Base-by-base conservation (phyloP, 495 filamentous ascomycete genomes). In the Podospora conica region DNA sequence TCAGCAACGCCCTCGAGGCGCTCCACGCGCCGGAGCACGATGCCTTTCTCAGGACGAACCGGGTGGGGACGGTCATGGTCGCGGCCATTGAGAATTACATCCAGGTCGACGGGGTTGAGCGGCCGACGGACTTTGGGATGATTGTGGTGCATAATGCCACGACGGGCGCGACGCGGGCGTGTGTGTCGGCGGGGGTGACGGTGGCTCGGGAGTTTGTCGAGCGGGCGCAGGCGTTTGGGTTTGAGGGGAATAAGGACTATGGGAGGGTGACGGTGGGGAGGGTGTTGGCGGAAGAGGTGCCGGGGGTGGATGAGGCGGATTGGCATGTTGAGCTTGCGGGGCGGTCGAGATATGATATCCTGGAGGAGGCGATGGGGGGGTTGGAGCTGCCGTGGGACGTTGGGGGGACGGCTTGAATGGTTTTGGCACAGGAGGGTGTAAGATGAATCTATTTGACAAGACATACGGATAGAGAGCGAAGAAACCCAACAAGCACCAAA, bases 41-140 rank as follows among this genome's bases (percentile, higher is more conserved):
- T n/a, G 4, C 23, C 2, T 9, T 33, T 23, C 53, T 66, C 7
- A 53, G 22, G n/a, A 27, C 31, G 12, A 31, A 56, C 10, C 9
- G 21, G 27, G 53, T 61, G 3, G 63, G 57, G 0, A 63, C 65
- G 1, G 33, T 73, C 22, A 53, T 73, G 5, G 48, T 65, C 0
- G 71, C 63, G 0, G 23, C 64, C 4, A 65, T 73, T 24, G 69
- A 73, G 58, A 70, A 65, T 33, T 73, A 64, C 27, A 66, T 71
- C 8, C 9, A 53, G 53, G 29, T 15, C 4, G 11, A 15, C 12
- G 25, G 24, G 20, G 48, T 8, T 9, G 20, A 28, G 58, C n/a
- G 5, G 12, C 54, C 63, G 48, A 58, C 68, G 9, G 71, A 73
- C 18, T 71, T 69, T 25, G 70, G 67, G 9, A 3, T 68, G 11